phyloP scores from a whole-genome alignment of 192 early-diverging fungal species.

The Thamnidium elegans region DNA sequence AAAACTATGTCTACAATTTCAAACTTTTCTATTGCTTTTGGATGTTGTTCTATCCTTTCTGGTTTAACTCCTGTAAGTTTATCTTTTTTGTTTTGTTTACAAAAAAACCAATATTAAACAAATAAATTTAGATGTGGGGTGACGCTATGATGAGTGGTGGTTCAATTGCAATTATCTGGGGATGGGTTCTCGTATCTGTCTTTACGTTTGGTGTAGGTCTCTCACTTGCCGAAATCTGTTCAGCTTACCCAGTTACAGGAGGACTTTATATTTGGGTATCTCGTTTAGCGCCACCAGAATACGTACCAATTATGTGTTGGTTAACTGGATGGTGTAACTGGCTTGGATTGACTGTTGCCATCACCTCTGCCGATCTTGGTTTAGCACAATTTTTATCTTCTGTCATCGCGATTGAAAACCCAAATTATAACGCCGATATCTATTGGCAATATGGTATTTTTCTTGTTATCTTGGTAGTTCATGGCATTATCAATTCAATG shows the following conservation, averaged over 20 bases:
- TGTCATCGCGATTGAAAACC: slow-evolving; percentile 27
- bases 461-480: slow-evolving; percentile 44
- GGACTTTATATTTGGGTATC: slow-evolving; percentile 56
- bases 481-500: slow-evolving; percentile 53
- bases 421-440: slow-evolving; percentile 32
- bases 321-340: slow-evolving; percentile 57
- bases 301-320: slow-evolving; percentile 51
- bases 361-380: slow-evolving; percentile 50
- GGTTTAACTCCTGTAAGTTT: slow-evolving; percentile 49
- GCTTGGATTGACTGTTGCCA: slow-evolving; percentile 48
- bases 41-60: slow-evolving; percentile 49
- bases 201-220: slow-evolving; percentile 49
- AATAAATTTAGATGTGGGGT: slow-evolving; percentile 41
- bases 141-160: slow-evolving; percentile 48
- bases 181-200: slow-evolving; percentile 49
- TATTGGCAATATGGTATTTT: slow-evolving; percentile 55
- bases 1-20: slow-evolving; percentile 48
- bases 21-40: slow-evolving; percentile 54
- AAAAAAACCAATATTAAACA: neutral
- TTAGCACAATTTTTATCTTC: slow-evolving; percentile 50
- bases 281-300: slow-evolving; percentile 40
- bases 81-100: neutral
- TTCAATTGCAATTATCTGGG: slow-evolving; percentile 48
- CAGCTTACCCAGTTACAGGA: slow-evolving; percentile 49
- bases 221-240: slow-evolving; percentile 53